phyloP scores from a whole-genome alignment of 2,329 filamentous ascomycete genomes.

The Fusarium falciforme region DNA sequence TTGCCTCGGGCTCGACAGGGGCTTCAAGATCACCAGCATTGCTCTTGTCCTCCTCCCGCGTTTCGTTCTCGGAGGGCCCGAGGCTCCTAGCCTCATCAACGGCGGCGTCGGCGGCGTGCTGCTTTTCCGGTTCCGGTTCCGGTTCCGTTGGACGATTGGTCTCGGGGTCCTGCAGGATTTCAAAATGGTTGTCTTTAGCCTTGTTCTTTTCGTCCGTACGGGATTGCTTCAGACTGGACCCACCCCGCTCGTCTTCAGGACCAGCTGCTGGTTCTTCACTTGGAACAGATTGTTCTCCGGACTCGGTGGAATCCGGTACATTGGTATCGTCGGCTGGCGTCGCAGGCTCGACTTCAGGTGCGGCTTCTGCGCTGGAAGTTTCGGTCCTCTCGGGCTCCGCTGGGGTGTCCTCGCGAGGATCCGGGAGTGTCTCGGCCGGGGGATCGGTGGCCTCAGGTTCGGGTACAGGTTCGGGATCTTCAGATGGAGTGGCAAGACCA shows the following conservation, averaged over 20 bases:
- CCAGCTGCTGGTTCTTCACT: constrained; percentile 40
- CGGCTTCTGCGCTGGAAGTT: constrained; percentile 3
- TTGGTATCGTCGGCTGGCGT: constrained; percentile 24
- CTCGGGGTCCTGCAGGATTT: constrained; percentile 45
- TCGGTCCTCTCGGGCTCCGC: constrained; percentile 32
- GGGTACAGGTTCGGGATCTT: constrained; percentile 22
- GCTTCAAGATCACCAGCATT: constrained; percentile 27
- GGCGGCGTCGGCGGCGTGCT: constrained; percentile 39
- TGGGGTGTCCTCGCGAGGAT: constrained; percentile 23
- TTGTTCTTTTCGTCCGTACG: constrained; percentile 51
- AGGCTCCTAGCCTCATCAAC: constrained; percentile 37
- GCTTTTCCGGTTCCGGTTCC: constrained; percentile 42
- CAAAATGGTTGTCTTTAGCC: constrained; percentile 47
- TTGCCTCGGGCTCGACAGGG: constrained; percentile 30
- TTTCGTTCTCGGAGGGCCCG: constrained; percentile 28
- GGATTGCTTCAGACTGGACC: constrained; percentile 44
- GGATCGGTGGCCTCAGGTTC: constrained; percentile 19
- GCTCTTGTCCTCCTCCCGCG: constrained; percentile 32
- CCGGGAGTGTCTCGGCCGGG: constrained; percentile 14
- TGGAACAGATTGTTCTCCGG: constrained; percentile 34
- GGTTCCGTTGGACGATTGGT: constrained; percentile 37
- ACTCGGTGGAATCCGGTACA: constrained; percentile 26
- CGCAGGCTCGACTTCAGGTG: constrained; percentile 14
- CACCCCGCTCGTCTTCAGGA: constrained; percentile 47
- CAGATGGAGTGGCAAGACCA: constrained; percentile 22